Evolutionary conservation across 768 basidiomycete species (phyloP).

Genomic region (Rubroboletus satanas): DNA sequence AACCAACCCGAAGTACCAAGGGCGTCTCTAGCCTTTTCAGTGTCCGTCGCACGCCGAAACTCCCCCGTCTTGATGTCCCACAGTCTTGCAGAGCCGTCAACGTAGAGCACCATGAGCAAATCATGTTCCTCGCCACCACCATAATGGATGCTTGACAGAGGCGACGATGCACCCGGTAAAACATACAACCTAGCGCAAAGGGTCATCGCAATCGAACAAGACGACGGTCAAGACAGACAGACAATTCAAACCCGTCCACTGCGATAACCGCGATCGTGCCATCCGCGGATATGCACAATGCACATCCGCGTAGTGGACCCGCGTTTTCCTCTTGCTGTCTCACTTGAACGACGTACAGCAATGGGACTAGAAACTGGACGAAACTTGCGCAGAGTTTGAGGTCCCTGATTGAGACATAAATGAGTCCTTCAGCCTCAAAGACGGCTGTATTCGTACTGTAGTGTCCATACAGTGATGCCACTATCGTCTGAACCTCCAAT

Average conservation of each 20-base stretch:
- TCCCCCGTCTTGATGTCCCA: slow-evolving; percentile 86
- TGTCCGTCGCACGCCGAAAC: slow-evolving; percentile 77
- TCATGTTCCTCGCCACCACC: slow-evolving; percentile 46
- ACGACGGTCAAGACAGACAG: slow-evolving; percentile 29
- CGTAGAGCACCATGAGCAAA: slow-evolving; percentile 73
- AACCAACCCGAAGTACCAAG: slow-evolving; percentile 71
- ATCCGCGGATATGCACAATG: slow-evolving; percentile 69
- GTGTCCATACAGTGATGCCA: slow-evolving; percentile 68
- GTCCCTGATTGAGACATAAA: slow-evolving; percentile 38
- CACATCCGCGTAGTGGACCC: slow-evolving; percentile 61
- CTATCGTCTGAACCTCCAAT: slow-evolving; percentile 79
- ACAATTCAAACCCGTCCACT: slow-evolving; percentile 77
- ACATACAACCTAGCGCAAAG: slow-evolving; percentile 57
- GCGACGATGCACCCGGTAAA: slow-evolving; percentile 76
- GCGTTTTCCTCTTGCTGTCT: slow-evolving; percentile 40
- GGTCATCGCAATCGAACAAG: neutral
- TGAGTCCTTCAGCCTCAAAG: neutral
- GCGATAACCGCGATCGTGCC: slow-evolving; percentile 82
- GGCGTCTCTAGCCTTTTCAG: slow-evolving; percentile 74
- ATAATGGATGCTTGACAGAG: slow-evolving; percentile 59
- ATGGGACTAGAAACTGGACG: slow-evolving; percentile 66
- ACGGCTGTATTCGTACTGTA: slow-evolving; percentile 43
- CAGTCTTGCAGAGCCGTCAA: slow-evolving; percentile 69
- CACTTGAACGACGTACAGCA: slow-evolving; percentile 56
- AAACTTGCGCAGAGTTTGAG: slow-evolving; percentile 67